Conservation (phyloP, 2,329 filamentous ascomycete species). For the Venturia asperata region DNA sequence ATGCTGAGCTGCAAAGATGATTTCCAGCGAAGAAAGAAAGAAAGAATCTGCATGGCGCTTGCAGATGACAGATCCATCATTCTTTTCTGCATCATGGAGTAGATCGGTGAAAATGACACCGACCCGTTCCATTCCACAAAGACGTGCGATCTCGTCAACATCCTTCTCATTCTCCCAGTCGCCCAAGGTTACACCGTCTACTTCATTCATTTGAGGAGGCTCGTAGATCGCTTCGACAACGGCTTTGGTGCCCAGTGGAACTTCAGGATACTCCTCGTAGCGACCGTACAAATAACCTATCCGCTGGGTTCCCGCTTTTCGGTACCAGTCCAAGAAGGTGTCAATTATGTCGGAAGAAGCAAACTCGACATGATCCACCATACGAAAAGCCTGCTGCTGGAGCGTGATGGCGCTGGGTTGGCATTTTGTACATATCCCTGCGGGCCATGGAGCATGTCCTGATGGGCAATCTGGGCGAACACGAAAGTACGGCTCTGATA, state of each 20-base stretch:
- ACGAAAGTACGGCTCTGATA: constrained; percentile 86
- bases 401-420: constrained; percentile 95
- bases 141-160: constrained; percentile 68
- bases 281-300: constrained; percentile 86
- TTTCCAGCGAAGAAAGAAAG: constrained; percentile 85
- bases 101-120: constrained; percentile 95
- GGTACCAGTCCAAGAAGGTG: constrained; percentile 86
- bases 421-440: constrained; percentile 96
- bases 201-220: constrained; percentile 80
- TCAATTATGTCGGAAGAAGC: constrained; percentile 78
- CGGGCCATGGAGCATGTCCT: constrained; percentile 87
- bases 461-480: constrained; percentile 85
- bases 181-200: constrained; percentile 77
- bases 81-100: constrained; percentile 63
- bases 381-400: constrained; percentile 87
- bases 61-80: constrained; percentile 82
- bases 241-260: constrained; percentile 89
- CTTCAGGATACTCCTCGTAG: constrained; percentile 84
- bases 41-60: constrained; percentile 95
- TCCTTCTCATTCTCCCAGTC: constrained; percentile 80
- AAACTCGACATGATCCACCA: constrained; percentile 98
- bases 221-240: constrained; percentile 97
- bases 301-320: constrained; percentile 74
- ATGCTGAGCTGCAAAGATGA: constrained; percentile 78
- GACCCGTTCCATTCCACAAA: constrained; percentile 80